Base-by-base conservation (phyloP, 768 basidiomycete species). In the Tricholoma saponaceum region DNA sequence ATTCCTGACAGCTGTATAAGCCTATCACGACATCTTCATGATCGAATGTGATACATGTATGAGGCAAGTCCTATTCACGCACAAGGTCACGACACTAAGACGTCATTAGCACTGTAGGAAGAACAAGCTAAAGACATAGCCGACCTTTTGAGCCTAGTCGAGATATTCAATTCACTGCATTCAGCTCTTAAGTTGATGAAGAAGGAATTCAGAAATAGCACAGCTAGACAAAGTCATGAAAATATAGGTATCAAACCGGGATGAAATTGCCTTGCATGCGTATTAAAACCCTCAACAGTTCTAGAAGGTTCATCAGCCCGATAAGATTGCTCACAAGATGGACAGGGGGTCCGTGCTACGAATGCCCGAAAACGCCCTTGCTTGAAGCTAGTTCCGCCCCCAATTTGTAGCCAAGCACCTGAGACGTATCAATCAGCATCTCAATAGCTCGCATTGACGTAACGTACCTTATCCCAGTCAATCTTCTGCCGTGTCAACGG, bases 401-500 rank as follows among this genome's bases (percentile, higher is more conserved):
- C 49, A 92, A 75, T 69, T 88, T 91, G 70, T 91, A 81, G n/a
- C 79, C 77, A 59, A 74, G 71, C 5, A 81, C 78, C 79, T 81
- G 39, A 18, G 22, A 23, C 10, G 22, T n/a, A 8, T n/a, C 5
- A 28, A 58, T 58, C 10, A 62, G 50, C 32, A 54, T 44, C 47
- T 14, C 7, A n/a, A 26, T 41, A 28, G 35, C 22, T 6, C 10
- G 16, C 47, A 46, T 55, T 55, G 13, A n/a, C 50, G 51, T 22
- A 33, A 44, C 76, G 10, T 56, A 90, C 92, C 80, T 87, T 92
- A 60, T 96, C 94, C 96, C 97, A 99, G 58, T 98, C 95, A 35
- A 98, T 71, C 72, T 98, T 98, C 68, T 92, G 90, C 63, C 92
- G 81, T 12, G 95, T 98, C 67, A 98, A 76, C 0, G 96, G 97